Evolutionary conservation across 116 monocot species (phyloP), one percentile per base, ranked within the genome.

Genomic region (Phalaenopsis hybrid): DNA sequence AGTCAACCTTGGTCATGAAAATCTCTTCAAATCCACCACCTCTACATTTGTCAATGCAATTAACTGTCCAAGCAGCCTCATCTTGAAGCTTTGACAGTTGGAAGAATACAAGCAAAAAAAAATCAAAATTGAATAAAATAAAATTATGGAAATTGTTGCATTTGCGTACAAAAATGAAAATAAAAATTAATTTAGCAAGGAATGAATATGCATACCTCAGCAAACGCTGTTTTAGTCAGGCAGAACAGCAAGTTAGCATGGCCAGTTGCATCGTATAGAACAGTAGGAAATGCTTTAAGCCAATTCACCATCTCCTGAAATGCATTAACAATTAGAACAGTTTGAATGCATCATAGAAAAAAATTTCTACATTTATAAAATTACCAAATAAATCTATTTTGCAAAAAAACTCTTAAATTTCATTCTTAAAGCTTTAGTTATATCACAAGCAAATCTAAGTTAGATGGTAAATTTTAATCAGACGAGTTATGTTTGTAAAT

Each of bases 1-100:
- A 89, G 76, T 93, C 98, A 78, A 93, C 93, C 83, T 91, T 98
- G 78, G 90, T 93, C 90, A 93, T 92, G 84, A 98, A 94, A 81
- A 95, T 78, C 84, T 93, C 95, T 82, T 94, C 93, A 93, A 98
- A 95, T 78, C 89, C 93, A 88, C 87, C 90, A 89, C 90, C 91
- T 89, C 80, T 82, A 79, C 86, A 87, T 79, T 87, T 91, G 41
- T 85, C 86, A 10, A 93, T 82, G 85, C 90, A 88, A 81, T 70
- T 84, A 80, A 94, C 86, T 9, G 91, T 85, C 81, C 82, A 77
- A 70, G 85, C 50, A 82, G 90, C 87, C 82, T 94, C 94, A 81
- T 91, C 92, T 90, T 82, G 88, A 79, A 96, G 86, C 94, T 96
- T 84, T 48, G 85, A 70, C 5, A 34, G 80, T 75, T 34, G 12